Conservation (phyloP, 805 yeast genomes). For the Zygosaccharomyces bisporus region DNA sequence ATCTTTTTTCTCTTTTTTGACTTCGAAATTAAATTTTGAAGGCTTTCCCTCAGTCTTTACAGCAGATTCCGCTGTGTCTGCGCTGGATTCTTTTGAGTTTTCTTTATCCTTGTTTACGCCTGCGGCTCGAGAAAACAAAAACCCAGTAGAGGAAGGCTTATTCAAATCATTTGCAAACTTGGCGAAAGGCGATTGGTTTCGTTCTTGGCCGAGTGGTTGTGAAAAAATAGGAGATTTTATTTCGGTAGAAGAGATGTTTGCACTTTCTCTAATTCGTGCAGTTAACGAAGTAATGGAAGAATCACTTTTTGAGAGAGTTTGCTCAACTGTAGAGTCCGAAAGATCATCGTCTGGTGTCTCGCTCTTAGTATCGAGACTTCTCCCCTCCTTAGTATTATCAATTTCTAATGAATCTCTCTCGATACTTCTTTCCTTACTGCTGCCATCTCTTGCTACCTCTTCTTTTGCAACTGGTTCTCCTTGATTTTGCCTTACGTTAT, state of each 20-base stretch:
- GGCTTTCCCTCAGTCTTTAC: background rate
- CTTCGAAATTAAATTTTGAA: background rate
- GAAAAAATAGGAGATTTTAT: conserved; percentile 8
- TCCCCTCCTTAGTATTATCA: background rate
- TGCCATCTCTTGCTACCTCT: too few relatives aligned
- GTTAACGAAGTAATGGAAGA: conserved; percentile 24
- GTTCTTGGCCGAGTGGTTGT: background rate
- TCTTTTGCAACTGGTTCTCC: conserved; percentile 2
- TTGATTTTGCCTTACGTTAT: conserved; percentile 2
- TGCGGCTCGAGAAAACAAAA: conserved; percentile 17
- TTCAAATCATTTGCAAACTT: conserved; percentile 23
- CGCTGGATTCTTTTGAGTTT: conserved; percentile 1
- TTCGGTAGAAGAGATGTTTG: conserved; percentile 20
- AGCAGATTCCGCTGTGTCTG: background rate
- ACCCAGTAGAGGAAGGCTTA: conserved; percentile 16
- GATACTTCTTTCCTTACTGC: too few relatives aligned
- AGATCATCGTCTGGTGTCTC: conserved; percentile 7
- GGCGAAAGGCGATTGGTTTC: conserved; percentile 27
- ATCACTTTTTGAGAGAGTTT: conserved; percentile 14
- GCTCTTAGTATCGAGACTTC: background rate
- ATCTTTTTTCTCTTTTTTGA: background rate
- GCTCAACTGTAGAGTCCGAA: conserved; percentile 26
- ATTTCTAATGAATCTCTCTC: background rate
- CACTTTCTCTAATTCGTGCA: conserved; percentile 30
- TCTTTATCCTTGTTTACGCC: conserved; percentile 3